phyloP scores from a whole-genome alignment of 257 asterid genomes.

The Plantago elongata region DNA sequence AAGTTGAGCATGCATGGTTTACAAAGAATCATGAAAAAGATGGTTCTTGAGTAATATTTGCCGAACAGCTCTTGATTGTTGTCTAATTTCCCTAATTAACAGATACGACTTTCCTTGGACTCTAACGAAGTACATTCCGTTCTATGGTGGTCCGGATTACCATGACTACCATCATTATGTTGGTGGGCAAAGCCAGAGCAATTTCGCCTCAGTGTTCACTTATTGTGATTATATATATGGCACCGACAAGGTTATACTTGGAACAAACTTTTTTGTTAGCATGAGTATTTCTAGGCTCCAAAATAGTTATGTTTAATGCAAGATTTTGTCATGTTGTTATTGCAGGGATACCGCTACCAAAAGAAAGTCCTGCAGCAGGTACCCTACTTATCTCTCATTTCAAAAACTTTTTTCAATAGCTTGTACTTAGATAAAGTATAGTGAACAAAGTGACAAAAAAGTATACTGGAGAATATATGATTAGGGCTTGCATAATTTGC shows the following conservation, averaged over 20 bases:
- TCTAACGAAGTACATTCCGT: slow-evolving; percentile 80
- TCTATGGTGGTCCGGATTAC: slow-evolving; percentile 95
- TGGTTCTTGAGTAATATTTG: no score
- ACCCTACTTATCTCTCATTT: slow-evolving; percentile 5
- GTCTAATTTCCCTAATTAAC: slow-evolving; percentile 12
- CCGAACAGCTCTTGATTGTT: no score
- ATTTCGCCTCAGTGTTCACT: slow-evolving; percentile 96
- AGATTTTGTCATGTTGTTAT: slow-evolving; percentile 15
- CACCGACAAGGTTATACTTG: slow-evolving; percentile 77
- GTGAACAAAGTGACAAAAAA: no score
- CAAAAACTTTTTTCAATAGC: background rate
- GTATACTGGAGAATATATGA: no score
- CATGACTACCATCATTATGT: slow-evolving; percentile 99
- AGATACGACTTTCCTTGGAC: slow-evolving; percentile 97
- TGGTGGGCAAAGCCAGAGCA: slow-evolving; percentile 96
- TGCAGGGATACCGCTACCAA: slow-evolving; percentile 83
- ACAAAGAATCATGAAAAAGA: no score
- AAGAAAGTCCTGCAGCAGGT: slow-evolving; percentile 88
- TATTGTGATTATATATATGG: slow-evolving; percentile 95
- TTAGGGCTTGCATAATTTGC: no score
- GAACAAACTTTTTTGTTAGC: background rate
- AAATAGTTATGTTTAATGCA: slow-evolving; percentile 11
- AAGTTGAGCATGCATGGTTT: no score
- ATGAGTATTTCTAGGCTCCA: slow-evolving; percentile 14
- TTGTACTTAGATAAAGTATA: background rate